Evolutionary conservation across 306 rosid species (phyloP).

Genomic region (Quillaja saponaria): DNA sequence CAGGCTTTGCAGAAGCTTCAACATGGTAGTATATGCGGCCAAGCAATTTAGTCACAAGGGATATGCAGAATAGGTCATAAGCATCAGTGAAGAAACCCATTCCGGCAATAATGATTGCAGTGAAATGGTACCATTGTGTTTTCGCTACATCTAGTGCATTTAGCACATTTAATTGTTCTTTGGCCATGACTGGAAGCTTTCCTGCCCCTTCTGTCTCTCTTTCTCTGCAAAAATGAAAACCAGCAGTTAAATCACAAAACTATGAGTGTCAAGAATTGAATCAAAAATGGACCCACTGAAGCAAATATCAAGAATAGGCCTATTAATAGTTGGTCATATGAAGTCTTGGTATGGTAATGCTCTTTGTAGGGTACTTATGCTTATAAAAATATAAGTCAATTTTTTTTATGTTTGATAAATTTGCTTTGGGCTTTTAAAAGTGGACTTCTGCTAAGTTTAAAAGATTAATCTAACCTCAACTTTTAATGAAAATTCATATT

Average conservation of each 20-base stretch:
- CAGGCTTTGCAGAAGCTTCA: slow-evolving; percentile 57
- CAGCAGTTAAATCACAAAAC: not conserved
- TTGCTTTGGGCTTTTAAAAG: too few species aligned
- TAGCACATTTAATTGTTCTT: slow-evolving; percentile 52
- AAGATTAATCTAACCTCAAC: too few species aligned
- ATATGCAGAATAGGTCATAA: slow-evolving; percentile 69
- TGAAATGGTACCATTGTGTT: slow-evolving; percentile 81
- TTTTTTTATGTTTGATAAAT: too few species aligned
- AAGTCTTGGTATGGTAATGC: too few species aligned
- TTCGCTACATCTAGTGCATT: slow-evolving; percentile 67
- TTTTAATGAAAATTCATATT: too few species aligned
- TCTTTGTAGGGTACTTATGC: too few species aligned
- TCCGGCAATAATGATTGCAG: slow-evolving; percentile 70
- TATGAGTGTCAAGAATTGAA: not conserved
- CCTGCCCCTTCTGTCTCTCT: not conserved
- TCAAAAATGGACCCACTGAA: not conserved
- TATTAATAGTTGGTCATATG: not conserved
- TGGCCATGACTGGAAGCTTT: slow-evolving; percentile 41
- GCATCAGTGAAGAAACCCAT: slow-evolving; percentile 93
- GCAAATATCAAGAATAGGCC: not conserved
- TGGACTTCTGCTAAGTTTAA: too few species aligned
- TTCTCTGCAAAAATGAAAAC: slow-evolving; percentile 35
- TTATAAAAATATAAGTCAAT: too few species aligned
- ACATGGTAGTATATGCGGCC: slow-evolving; percentile 75
- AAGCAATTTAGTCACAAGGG: slow-evolving; percentile 71